Conservation (phyloP, 352 stramenopile genomes). For the Phytopythium helicoides region DNA sequence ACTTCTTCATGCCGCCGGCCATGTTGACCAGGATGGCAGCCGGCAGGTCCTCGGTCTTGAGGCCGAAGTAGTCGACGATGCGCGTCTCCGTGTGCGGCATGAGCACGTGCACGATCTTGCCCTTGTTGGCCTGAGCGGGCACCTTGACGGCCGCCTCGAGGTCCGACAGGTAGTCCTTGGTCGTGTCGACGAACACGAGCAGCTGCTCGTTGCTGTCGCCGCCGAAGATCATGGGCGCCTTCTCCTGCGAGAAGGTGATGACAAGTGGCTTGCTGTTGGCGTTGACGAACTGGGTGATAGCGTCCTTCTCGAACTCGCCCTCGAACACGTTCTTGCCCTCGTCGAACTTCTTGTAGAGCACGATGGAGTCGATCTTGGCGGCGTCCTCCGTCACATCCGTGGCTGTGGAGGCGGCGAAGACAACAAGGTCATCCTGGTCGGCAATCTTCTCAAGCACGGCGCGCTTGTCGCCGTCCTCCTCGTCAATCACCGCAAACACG, state of each 20-base stretch:
- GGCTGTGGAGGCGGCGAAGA: conserved; percentile 76
- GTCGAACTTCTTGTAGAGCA: conserved; percentile 89
- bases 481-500: conserved; percentile 82
- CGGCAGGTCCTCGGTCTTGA: conserved; percentile 86
- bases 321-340: conserved; percentile 80
- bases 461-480: conserved; percentile 69
- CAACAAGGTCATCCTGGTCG: conserved; percentile 64
- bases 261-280: conserved; percentile 85
- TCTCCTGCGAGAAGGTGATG: conserved; percentile 88
- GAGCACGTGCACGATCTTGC: conserved; percentile 89
- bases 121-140: conserved; percentile 75
- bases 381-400: conserved; percentile 59
- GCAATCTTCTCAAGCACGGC: conserved; percentile 74
- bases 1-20: conserved; percentile 93
- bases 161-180: conserved; percentile 59
- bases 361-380: conserved; percentile 52
- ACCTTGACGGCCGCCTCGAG: conserved; percentile 59
- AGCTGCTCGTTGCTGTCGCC: conserved; percentile 86
- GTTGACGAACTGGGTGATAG: conserved; percentile 66
- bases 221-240: conserved; percentile 90
- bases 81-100: conserved; percentile 86
- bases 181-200: conserved; percentile 81
- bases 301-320: conserved; percentile 66
- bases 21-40: conserved; percentile 90
- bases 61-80: conserved; percentile 93